Base-by-base conservation (phyloP, 192 early-diverging fungal genomes). In the Podila verticillata region DNA sequence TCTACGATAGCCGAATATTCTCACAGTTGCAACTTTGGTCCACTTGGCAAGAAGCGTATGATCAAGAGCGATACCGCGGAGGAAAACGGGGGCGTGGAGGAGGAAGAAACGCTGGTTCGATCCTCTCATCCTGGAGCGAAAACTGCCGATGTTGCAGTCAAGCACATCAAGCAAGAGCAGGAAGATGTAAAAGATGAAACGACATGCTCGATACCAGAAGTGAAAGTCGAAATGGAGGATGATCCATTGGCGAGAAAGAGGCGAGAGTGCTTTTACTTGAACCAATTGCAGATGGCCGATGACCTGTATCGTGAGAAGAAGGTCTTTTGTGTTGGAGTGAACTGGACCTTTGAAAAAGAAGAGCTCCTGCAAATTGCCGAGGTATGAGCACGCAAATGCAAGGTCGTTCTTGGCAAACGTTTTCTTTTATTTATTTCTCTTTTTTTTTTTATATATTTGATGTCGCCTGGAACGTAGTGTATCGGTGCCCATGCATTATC, bases 401-500 rank as follows among this genome's bases (percentile, higher is more conserved):
- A 26, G n/a, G 57, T 20, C n/a, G 32, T 20, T 24, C 17, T 19
- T 31, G 48, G 15, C 44, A 70, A 69, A 31, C 29, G 48, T 19
- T 56, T 10, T 56, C 49, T 31, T 39, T 10, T 19, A 6, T 47
- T 59, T 15, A 30, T 70, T 31, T 39, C 31, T 54, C 60, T 8
- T 48, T 67, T 58, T 59, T 28, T 34, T 65, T 28, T 63, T 70
- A 8, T 28, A 59, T 61, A 49, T 32, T 22, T 15, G n/a, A n/a
- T n/a, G n/a, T 24, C 47, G 26, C 30, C 12, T 28, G 4, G 47
- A 58, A 7, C 22, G 62, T 83, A 91, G 88, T 87, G 83, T 66
- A 86, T 93, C 28, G 91, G 90, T 26, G 86, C 86, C 1, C 39
- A 65, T 49, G 75, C 85, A 17, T 70, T 93, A 31, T 66, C 87